These are phyloP conservation scores for Lipomyces starkeyi DNA, from an alignment of 805 yeast genomes.

Conservation along the genomic window DNA sequence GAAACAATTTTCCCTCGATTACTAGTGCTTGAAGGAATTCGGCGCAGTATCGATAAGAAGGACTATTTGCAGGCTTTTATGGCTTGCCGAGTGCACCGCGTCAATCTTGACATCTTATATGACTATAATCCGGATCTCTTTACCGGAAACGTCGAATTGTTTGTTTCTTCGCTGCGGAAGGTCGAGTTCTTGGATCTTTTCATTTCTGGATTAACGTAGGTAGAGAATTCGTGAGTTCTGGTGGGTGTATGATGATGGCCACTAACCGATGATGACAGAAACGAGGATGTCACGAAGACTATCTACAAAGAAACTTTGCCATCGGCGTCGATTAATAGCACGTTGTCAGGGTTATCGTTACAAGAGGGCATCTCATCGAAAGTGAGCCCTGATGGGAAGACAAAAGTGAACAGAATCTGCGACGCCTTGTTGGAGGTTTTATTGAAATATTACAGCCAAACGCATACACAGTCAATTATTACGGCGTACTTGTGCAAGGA, in stretches of 20 bases:
- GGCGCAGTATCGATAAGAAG: constrained; percentile 64
- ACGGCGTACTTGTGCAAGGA: constrained; percentile 92
- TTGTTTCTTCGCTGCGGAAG: constrained; percentile 71
- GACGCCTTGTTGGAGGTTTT: constrained; percentile 67
- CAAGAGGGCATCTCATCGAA: constrained; percentile 11
- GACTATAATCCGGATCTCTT: constrained; percentile 83
- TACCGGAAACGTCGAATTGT: constrained; percentile 63
- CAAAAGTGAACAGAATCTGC: constrained; percentile 75
- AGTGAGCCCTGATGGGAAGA: not conserved
- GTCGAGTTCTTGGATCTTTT: constrained; percentile 85
- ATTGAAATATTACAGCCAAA: constrained; percentile 54
- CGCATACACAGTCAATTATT: constrained; percentile 75
- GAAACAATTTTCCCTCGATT: constrained; percentile 94
- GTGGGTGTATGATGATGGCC: not conserved
- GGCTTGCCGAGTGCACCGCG: constrained; percentile 87
- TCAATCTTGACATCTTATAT: constrained; percentile 85
- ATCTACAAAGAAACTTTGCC: constrained; percentile 76
- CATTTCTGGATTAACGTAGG: constrained; percentile 66
- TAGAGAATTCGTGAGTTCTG: not conserved
- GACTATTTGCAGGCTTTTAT: constrained; percentile 76
- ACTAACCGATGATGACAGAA: constrained; percentile 48
- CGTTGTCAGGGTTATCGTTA: constrained; percentile 30
- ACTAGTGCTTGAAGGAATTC: constrained; percentile 83
- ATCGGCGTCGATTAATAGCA: constrained; percentile 31
- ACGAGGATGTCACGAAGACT: constrained; percentile 82